These are phyloP conservation scores for Litsea cubeba DNA, from an alignment of 164 flowering plant genomes.

Conservation along the genomic window DNA sequence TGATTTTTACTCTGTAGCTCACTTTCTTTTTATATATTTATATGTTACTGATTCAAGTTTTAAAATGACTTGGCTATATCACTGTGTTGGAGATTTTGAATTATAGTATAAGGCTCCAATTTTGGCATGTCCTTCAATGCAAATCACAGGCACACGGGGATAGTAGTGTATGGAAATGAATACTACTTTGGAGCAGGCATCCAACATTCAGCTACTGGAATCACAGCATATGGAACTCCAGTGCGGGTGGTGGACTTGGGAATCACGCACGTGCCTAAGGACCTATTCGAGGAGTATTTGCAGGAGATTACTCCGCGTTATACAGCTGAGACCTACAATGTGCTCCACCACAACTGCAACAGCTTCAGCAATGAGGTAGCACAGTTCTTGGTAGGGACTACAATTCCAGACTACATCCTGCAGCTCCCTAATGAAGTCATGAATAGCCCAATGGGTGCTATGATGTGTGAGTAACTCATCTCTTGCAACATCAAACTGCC, in stretches of 20 bases:
- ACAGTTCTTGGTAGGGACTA: conserved; percentile 74
- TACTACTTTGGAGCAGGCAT: conserved; percentile 96
- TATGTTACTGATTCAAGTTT: no score
- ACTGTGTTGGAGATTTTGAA: no score
- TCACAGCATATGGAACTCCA: conserved; percentile 89
- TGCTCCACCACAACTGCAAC: conserved; percentile 89
- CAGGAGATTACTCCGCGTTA: conserved; percentile 84
- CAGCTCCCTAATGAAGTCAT: conserved; percentile 92
- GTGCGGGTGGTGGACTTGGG: conserved; percentile 75
- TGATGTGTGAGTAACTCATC: conserved; percentile 58
- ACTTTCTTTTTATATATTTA: no score
- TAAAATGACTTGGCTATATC: no score
- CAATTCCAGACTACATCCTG: conserved; percentile 84
- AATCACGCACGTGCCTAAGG: conserved; percentile 81
- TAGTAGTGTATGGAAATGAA: conserved; percentile 88
- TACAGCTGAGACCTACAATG: conserved; percentile 82
- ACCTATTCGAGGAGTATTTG: conserved; percentile 80
- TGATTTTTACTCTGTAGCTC: no score
- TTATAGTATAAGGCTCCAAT: background rate
- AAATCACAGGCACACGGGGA: conserved; percentile 85
- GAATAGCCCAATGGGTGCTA: conserved; percentile 90
- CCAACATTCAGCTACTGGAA: conserved; percentile 60
- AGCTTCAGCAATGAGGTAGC: conserved; percentile 96
- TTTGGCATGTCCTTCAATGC: no score
- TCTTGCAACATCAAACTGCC: background rate